Evolutionary conservation across 176 grass and related monocot genomes (phyloP).

Genomic region (Tillandsia fasciculata): DNA sequence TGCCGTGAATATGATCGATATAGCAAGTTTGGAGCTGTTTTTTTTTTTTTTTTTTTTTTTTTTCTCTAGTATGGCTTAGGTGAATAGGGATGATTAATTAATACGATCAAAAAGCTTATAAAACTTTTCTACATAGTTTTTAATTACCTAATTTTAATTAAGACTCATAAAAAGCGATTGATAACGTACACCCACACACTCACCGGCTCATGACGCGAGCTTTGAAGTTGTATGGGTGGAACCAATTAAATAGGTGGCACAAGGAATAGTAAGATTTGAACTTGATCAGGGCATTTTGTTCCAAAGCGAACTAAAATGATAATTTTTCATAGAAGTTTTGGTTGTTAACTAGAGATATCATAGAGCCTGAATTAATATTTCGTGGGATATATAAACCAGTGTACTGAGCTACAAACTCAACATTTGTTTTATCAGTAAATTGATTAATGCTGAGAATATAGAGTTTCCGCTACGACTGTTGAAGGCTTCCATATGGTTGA

Average conservation of each 20-base stretch:
- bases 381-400: not conserved
- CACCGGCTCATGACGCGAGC: too few species aligned
- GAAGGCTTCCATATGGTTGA: conserved; percentile 20
- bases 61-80: too few species aligned
- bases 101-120: too few species aligned
- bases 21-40: too few species aligned
- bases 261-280: too few species aligned
- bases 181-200: too few species aligned
- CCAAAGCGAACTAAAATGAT: not conserved
- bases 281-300: not conserved
- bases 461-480: not conserved
- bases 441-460: conserved; percentile 22
- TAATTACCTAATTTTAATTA: too few species aligned
- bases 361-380: not conserved
- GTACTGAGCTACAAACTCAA: not conserved
- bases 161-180: too few species aligned
- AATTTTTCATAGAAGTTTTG: conserved; percentile 21
- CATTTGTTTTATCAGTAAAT: conserved; percentile 9
- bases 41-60: too few species aligned
- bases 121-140: too few species aligned
- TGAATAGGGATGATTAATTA: not conserved
- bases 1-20: conserved; percentile 25
- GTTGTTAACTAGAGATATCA: not conserved
- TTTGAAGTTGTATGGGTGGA: too few species aligned
- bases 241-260: too few species aligned